Percentiles rank a stretch among this genome's conserved stretches.
phyloP scores from a whole-genome alignment of 2,329 filamentous ascomycete genomes.

The Colletotrichum tanaceti region DNA sequence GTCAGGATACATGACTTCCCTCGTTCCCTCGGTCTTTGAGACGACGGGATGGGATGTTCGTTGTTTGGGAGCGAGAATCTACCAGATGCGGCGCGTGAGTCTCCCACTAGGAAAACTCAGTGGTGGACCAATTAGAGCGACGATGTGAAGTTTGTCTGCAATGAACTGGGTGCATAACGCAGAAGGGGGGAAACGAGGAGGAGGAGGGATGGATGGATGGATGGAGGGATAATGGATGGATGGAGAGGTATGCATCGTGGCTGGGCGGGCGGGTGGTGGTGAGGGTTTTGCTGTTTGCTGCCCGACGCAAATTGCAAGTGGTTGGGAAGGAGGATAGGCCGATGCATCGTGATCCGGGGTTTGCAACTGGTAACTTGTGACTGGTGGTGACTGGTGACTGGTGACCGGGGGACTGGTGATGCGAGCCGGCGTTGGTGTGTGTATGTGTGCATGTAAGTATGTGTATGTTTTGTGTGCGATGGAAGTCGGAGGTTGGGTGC shows the following conservation, averaged over 20 bases:
- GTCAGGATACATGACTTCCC: constrained; percentile 33
- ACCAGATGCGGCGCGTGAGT: constrained; percentile 24
- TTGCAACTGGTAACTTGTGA: constrained; percentile 10
- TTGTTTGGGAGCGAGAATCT: constrained; percentile 14
- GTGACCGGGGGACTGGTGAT: not conserved
- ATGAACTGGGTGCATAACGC: constrained; percentile 30
- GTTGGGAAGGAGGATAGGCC: constrained; percentile 25
- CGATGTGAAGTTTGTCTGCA: constrained; percentile 20
- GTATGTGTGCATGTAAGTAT: not conserved
- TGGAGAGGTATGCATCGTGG: constrained; percentile 18
- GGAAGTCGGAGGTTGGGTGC: constrained; percentile 34
- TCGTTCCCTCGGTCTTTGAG: constrained; percentile 5
- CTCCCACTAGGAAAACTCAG: constrained; percentile 23
- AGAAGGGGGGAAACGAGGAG: not conserved
- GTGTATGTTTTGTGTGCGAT: not conserved
- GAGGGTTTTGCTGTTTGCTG: constrained; percentile 32
- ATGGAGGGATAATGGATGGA: no score
- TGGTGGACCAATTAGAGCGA: constrained; percentile 20
- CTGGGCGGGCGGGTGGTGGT: constrained; percentile 24
- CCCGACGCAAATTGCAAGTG: constrained; percentile 23
- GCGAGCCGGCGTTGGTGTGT: not conserved
- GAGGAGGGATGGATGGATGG: no score
- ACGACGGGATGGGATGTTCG: constrained; percentile 2
- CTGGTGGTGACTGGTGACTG: no score
- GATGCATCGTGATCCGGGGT: constrained; percentile 1